phyloP scores from a whole-genome alignment of 1,139 yeast genomes.

The Sugiyamaella novakii region DNA sequence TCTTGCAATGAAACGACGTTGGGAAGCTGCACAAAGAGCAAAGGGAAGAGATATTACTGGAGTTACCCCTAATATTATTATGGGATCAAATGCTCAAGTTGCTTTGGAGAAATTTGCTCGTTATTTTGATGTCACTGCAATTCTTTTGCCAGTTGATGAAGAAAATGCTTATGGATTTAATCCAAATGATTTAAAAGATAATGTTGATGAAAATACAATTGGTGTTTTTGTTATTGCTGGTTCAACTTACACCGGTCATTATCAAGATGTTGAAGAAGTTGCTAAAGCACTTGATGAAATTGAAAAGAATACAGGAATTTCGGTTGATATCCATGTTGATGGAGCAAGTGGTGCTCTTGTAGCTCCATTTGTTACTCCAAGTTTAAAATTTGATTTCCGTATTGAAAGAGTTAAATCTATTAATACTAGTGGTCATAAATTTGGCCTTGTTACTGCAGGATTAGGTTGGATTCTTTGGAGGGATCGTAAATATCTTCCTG shows the following conservation, averaged over 20 bases:
- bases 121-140: conserved; percentile 87
- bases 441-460: conserved; percentile 88
- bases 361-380: conserved; percentile 80
- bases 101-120: conserved; percentile 93
- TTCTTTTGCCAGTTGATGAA: conserved; percentile 66
- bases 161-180: conserved; percentile 68
- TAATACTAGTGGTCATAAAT: conserved; percentile 94
- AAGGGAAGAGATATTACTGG: conserved; percentile 50
- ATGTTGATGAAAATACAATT: conserved; percentile 86
- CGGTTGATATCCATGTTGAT: conserved; percentile 85
- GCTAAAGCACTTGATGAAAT: conserved; percentile 63
- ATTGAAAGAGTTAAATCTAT: conserved; percentile 77
- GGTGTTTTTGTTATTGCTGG: conserved; percentile 89
- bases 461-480: conserved; percentile 92
- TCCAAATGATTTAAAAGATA: conserved; percentile 56
- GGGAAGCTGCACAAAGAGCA: conserved; percentile 70
- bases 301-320: conserved; percentile 66
- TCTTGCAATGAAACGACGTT: conserved; percentile 82
- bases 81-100: conserved; percentile 96
- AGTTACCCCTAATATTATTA: conserved; percentile 74
- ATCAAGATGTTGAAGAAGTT: conserved; percentile 72
- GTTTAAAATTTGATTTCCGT: conserved; percentile 79
- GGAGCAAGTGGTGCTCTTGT: conserved; percentile 92
- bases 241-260: conserved; percentile 90
- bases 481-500: conserved; percentile 63